Evolutionary conservation across 2,329 filamentous ascomycete species (phyloP).

Genomic region (Cladorrhinum sp.): DNA sequence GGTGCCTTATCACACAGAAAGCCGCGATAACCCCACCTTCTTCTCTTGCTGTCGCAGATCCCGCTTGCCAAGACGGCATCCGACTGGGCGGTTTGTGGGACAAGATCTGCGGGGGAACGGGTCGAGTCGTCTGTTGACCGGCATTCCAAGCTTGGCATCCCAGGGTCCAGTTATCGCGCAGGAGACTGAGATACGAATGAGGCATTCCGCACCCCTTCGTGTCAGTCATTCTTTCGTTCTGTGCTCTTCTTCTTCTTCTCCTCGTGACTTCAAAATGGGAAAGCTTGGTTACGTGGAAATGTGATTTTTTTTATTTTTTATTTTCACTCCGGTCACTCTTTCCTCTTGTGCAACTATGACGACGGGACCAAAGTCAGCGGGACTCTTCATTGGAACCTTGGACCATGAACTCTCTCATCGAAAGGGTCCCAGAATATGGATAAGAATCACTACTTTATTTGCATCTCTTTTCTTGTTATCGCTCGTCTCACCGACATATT

Average conservation of each 20-base stretch:
- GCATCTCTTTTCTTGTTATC: not conserved
- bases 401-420: not conserved
- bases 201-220: not conserved
- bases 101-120: conserved; percentile 1
- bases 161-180: not conserved
- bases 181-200: not conserved
- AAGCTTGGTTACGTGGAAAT: not conserved
- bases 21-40: not conserved
- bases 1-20: not conserved
- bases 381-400: not conserved
- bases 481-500: not conserved
- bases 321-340: not conserved
- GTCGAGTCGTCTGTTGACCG: not conserved
- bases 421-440: not conserved
- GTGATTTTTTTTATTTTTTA: not conserved
- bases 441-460: not conserved
- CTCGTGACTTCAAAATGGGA: not conserved
- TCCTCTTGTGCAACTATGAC: not conserved
- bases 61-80: conserved; percentile 5
- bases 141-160: not conserved
- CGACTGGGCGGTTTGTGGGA: not conserved
- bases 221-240: not conserved
- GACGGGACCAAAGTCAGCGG: not conserved
- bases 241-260: not conserved
- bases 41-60: not conserved